These are phyloP conservation scores for Quillaja saponaria DNA, from an alignment of 306 rosid species.

Conservation along the genomic window DNA sequence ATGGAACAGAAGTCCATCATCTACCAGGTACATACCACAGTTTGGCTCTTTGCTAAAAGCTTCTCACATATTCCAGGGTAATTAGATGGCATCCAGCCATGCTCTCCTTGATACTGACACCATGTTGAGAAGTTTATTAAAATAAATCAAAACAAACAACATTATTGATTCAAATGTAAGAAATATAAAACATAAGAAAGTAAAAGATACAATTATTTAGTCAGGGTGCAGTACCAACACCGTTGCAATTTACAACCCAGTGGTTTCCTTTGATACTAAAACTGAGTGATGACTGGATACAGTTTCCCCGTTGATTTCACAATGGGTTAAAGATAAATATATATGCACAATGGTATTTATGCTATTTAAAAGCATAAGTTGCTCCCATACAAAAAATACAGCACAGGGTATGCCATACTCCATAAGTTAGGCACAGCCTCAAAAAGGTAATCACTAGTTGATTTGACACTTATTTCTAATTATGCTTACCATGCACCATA, in stretches of 20 bases:
- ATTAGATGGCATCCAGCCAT: slow-evolving; percentile 88
- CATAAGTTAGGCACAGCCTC: too few relatives aligned
- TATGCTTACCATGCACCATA: slow-evolving; percentile 15
- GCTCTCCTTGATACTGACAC: slow-evolving; percentile 92
- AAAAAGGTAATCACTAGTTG: slow-evolving; percentile 11
- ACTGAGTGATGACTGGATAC: slow-evolving; percentile 19
- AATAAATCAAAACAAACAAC: slow-evolving; percentile 21
- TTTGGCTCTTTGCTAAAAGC: slow-evolving; percentile 84
- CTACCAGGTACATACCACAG: slow-evolving; percentile 69
- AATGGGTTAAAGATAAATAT: slow-evolving; percentile 8
- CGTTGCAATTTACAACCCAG: slow-evolving; percentile 5
- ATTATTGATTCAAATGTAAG: slow-evolving; percentile 3
- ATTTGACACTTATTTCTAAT: slow-evolving; percentile 12
- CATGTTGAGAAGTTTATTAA: slow-evolving; percentile 19
- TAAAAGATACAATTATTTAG: neutral
- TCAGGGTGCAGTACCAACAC: slow-evolving; percentile 16
- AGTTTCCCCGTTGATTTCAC: slow-evolving; percentile 5
- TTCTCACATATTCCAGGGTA: slow-evolving; percentile 88
- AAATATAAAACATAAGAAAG: neutral
- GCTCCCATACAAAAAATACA: slow-evolving; percentile 4
- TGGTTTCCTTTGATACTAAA: slow-evolving; percentile 14
- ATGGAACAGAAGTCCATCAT: slow-evolving; percentile 23
- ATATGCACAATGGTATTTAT: neutral
- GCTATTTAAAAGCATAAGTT: slow-evolving; percentile 14
- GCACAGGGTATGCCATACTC: slow-evolving; percentile 17